Base-by-base conservation (phyloP, 2,329 filamentous ascomycete genomes). In the Fulvia fulva region DNA sequence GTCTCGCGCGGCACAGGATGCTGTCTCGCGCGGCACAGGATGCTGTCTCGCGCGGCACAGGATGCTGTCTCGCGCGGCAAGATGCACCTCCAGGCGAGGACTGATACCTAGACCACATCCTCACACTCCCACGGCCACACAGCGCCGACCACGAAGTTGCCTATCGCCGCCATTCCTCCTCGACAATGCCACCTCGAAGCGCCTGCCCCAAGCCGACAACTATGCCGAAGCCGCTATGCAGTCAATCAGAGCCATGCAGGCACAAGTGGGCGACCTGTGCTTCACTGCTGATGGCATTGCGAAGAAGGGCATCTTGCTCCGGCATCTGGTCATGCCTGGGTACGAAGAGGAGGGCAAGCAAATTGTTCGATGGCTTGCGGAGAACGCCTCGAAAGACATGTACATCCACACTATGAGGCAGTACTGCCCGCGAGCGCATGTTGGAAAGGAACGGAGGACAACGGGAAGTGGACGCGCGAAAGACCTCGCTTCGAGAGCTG, bases 401-500 rank as follows among this genome's bases (percentile, higher is more conserved):
- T 93, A 92, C 73, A 83, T 94, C 59, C 87, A 95, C 70, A 87
- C 95, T 64, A 94, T 94, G 90, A 90, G 95, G 74, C 90, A 95
- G 74, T 94, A 94, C 69, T 86, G 85, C 62, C 90, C 90, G 0
- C 83, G 88, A 63, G 90, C 89, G 0, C 86, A 95, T 71, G 90
- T 95, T 0, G 90, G 90, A 3, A 93, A 91, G 76, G 76, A 78
- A 55, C 83, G 76, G 65, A 76, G 78, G 57, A 67, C 58, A 12
- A 67, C 61, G 11, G 44, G 44, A 23, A 62, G 52, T 25, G 58
- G 63, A 8, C 47, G 61, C 2, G 70, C 64, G 16, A 62, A 65
- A 52, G 64, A 69, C 67, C 59, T 69, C 26, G 47, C 70, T 56
- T 50, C 69, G 63, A 63, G 63, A 56, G 53, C 60, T 37, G 19